These are phyloP conservation scores for Pyrenochaeta sp. DNA, from an alignment of 2,329 filamentous ascomycete genomes.

Conservation along the genomic window DNA sequence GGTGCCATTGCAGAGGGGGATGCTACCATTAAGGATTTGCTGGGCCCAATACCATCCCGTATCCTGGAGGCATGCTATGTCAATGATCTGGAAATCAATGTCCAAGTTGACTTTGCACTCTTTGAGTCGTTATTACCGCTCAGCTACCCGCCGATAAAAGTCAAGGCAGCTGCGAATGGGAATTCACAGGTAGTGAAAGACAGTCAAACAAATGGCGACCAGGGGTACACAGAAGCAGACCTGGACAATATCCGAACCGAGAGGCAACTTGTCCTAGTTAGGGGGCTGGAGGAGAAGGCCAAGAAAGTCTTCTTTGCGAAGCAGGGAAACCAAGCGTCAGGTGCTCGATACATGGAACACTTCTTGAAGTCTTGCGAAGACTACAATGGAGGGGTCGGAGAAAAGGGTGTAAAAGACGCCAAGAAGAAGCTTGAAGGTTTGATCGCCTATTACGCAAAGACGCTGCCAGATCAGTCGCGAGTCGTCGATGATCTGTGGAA, in stretches of 20 bases:
- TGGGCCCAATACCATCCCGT: conserved; percentile 81
- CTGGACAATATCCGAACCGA: conserved; percentile 81
- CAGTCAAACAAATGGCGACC: conserved; percentile 57
- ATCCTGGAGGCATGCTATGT: conserved; percentile 90
- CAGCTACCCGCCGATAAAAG: conserved; percentile 77
- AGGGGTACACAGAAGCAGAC: conserved; percentile 60
- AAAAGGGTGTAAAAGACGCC: conserved; percentile 70
- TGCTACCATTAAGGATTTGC: conserved; percentile 74
- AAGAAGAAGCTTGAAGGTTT: conserved; percentile 76
- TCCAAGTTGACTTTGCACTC: conserved; percentile 81
- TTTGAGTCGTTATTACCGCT: conserved; percentile 90
- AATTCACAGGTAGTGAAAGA: conserved; percentile 69
- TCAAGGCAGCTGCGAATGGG: conserved; percentile 58
- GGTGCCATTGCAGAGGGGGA: conserved; percentile 86
- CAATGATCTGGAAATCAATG: conserved; percentile 86
- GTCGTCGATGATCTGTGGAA: conserved; percentile 82
- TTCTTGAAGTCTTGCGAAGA: conserved; percentile 86
- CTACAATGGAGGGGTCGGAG: conserved; percentile 86
- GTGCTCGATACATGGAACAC: conserved; percentile 75
- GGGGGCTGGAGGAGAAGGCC: conserved; percentile 76
- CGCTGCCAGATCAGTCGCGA: conserved; percentile 76
- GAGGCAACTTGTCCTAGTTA: conserved; percentile 81
- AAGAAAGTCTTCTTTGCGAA: conserved; percentile 89
- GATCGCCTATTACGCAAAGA: conserved; percentile 74
- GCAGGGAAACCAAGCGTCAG: conserved; percentile 77